These are phyloP conservation scores for Metschnikowia koreensis DNA, from an alignment of 805 yeast genomes.

Conservation along the genomic window DNA sequence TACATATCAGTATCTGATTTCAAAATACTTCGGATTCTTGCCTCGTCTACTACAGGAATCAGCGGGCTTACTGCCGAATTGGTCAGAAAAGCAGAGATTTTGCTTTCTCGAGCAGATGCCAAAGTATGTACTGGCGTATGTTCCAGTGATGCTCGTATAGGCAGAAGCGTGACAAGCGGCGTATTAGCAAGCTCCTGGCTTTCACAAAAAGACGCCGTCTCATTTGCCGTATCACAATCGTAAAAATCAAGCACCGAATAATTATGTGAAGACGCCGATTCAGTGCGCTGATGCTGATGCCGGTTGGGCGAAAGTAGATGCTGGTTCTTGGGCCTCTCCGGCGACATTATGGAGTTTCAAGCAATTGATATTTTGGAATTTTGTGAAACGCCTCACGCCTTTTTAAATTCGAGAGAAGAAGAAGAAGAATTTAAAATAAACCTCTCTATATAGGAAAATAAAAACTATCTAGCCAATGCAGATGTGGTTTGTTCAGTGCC, in stretches of 20 bases:
- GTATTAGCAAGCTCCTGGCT: not conserved
- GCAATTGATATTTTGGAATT: not conserved
- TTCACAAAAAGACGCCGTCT: not conserved
- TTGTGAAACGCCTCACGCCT: too few species aligned
- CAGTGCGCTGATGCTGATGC: constrained; percentile 32
- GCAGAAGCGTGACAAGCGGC: not conserved
- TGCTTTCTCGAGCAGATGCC: not conserved
- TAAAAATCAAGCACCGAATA: constrained; percentile 40
- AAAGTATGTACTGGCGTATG: not conserved
- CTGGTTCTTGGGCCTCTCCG: constrained; percentile 10
- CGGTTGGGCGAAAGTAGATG: not conserved
- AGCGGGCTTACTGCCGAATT: constrained; percentile 5
- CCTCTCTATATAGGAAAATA: too few species aligned
- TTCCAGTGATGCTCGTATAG: not conserved
- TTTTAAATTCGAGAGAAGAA: too few species aligned
- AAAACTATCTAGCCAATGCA: too few species aligned
- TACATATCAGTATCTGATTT: constrained; percentile 56
- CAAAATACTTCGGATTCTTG: constrained; percentile 2
- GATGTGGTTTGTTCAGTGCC: too few species aligned
- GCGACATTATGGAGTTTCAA: not conserved
- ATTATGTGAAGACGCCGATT: constrained; percentile 33
- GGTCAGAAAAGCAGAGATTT: not conserved
- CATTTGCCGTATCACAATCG: constrained; percentile 43
- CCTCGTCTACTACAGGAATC: constrained; percentile 6
- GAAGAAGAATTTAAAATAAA: too few species aligned